Percentiles rank a stretch among this genome's conserved stretches.
phyloP scores from a whole-genome alignment of 2,329 filamentous ascomycete species.

The Fusarium domesticum region DNA sequence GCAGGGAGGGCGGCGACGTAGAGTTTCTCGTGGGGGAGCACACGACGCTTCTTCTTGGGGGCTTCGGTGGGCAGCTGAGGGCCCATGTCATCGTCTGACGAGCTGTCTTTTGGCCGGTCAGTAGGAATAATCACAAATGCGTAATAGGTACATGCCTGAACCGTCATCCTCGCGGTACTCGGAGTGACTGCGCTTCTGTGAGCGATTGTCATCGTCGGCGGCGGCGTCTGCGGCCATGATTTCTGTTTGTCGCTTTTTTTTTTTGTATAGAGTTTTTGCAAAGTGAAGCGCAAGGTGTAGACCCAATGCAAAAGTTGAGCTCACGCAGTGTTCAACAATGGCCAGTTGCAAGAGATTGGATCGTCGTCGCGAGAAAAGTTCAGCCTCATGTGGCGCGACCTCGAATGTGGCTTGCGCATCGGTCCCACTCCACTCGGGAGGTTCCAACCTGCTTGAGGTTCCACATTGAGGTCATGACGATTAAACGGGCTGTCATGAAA shows the following conservation, averaged over 20 bases:
- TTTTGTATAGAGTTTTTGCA: background rate
- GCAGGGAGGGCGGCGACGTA: conserved; percentile 87
- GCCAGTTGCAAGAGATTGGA: conserved; percentile 2
- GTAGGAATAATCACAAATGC: conserved; percentile 1
- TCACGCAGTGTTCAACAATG: conserved; percentile 5
- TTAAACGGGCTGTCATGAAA: conserved; percentile 11
- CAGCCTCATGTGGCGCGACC: conserved; percentile 28
- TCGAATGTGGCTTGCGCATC: conserved; percentile 16
- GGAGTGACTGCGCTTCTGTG: conserved; percentile 52
- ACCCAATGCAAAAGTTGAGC: background rate
- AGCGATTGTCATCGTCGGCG: conserved; percentile 34
- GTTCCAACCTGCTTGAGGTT: background rate
- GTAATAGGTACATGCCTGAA: conserved; percentile 34
- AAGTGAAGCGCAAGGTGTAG: background rate
- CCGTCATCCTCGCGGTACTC: conserved; percentile 50
- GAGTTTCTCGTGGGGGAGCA: conserved; percentile 90
- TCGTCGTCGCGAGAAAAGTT: conserved; percentile 11
- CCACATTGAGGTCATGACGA: conserved; percentile 23
- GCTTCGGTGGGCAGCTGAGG: conserved; percentile 81
- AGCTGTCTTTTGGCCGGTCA: conserved; percentile 50
- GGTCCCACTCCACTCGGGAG: conserved; percentile 1
- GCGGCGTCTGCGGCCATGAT: conserved; percentile 30
- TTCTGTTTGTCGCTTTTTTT: background rate
- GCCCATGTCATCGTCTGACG: conserved; percentile 89
- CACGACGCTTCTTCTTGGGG: conserved; percentile 86